A percentile compares a stretch with the other conserved stretches of the same genome.
Evolutionary conservation across 2,329 filamentous ascomycete genomes (phyloP).

Genomic region (Fusarium sacchari): DNA sequence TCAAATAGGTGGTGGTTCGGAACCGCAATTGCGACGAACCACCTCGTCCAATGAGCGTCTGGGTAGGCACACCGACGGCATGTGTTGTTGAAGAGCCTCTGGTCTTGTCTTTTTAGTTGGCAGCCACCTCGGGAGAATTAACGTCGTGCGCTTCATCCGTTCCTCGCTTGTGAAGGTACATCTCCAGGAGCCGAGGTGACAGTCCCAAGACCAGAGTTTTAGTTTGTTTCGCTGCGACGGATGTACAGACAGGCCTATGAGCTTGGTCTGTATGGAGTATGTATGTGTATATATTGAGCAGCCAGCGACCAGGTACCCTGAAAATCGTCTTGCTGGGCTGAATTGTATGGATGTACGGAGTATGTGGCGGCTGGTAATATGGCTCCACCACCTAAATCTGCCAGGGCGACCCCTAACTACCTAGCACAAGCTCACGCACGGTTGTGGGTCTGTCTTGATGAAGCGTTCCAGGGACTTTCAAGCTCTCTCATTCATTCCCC

Average conservation of each 20-base stretch:
- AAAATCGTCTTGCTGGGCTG: conserved; percentile 37
- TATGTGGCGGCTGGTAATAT: conserved; percentile 41
- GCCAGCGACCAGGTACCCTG: conserved; percentile 20
- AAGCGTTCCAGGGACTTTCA: conserved; percentile 38
- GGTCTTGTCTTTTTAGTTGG: conserved; percentile 32
- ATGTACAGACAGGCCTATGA: background rate
- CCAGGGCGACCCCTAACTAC: conserved; percentile 37
- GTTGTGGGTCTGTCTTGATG: conserved; percentile 29
- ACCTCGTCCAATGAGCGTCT: conserved; percentile 10
- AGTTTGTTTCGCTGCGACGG: background rate
- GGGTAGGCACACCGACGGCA: conserved; percentile 20
- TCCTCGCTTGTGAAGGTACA: conserved; percentile 3
- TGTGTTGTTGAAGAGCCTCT: conserved; percentile 12
- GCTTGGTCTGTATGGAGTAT: background rate
- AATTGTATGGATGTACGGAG: too few species aligned
- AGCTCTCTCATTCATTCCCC: conserved; percentile 19
- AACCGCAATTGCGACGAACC: conserved; percentile 29
- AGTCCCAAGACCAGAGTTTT: background rate
- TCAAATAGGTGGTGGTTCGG: conserved; percentile 18
- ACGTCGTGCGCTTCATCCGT: conserved; percentile 19
- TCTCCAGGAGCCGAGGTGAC: background rate
- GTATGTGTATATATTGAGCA: background rate
- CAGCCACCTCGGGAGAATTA: conserved; percentile 21
- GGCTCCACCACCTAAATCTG: conserved; percentile 33
- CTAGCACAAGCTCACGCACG: conserved; percentile 36